Evolutionary conservation across 2,329 filamentous ascomycete genomes (phyloP), one percentile per base, ranked within the genome.

Genomic region (Fusarium ambrosium): DNA sequence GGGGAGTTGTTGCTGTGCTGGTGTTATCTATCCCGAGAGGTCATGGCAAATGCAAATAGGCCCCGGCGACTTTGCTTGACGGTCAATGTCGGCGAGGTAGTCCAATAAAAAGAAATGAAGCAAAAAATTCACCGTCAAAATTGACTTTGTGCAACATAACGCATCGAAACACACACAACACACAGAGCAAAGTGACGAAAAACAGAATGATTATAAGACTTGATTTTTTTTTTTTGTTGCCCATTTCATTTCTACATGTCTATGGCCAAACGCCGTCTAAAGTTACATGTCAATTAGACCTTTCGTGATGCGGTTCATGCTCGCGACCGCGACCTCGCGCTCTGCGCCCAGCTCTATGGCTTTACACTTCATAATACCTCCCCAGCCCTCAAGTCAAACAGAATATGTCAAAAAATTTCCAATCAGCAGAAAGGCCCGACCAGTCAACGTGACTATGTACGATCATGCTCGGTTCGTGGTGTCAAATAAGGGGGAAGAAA

Each of bases 251-350:
- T 81, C 79, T 82, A 82, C 81, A 80, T 83, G 78, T 84, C 82
- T 84, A 83, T 83, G 76, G 75, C 77, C 78, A 75, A 83, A 82
- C 82, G 81, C 82, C 82, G 77, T 84, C 83, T 84, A 84, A 79
- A 82, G 79, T 75, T 83, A 84, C 82, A 83, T 82, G 83, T 83
- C 73, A 71, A 83, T 84, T 82, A 84, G 79, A 84, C 80, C 78
- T 76, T 75, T 79, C 80, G 75, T 83, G 78, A 84, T 83, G 79
- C 80, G 79, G 77, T 73, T 76, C 70, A 72, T 74, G 78, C 78
- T 60, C 81, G 77, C 77, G 75, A 76, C 79, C 75, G 75, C 77
- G 77, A 77, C 78, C 77, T 80, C 77, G 81, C 82, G 80, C 82
- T 80, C 79, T 82, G 80, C 81, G 80, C 81, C 77, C 76, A 81